phyloP scores from a whole-genome alignment of 495 filamentous ascomycete genomes.

The Penicilliopsis zonata region DNA sequence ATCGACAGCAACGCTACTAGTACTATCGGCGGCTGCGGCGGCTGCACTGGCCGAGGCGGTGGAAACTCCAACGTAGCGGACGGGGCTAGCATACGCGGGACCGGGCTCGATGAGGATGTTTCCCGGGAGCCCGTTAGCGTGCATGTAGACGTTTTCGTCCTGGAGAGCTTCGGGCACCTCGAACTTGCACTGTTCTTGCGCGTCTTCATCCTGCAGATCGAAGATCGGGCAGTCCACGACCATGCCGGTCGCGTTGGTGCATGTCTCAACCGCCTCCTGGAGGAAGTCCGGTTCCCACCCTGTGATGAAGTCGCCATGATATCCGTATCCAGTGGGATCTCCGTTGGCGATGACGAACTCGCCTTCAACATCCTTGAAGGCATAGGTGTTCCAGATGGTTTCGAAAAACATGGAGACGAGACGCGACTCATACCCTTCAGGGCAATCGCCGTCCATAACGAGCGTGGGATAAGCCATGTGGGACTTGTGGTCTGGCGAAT shows the following conservation, averaged over 20 bases:
- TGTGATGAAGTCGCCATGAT: conserved; percentile 77
- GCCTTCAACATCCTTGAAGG: conserved; percentile 53
- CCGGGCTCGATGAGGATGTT: conserved; percentile 38
- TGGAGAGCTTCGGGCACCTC: conserved; percentile 31
- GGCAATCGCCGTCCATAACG: conserved; percentile 69
- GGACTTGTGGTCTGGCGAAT: conserved; percentile 48
- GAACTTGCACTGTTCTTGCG: conserved; percentile 29
- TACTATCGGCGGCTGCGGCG: conserved; percentile 2
- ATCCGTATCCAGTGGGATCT: conserved; percentile 69
- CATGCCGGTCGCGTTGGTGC: conserved; percentile 39
- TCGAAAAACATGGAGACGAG: conserved; percentile 73
- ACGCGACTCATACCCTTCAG: conserved; percentile 54
- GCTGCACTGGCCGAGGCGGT: conserved; percentile 1
- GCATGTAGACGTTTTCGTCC: conserved; percentile 21
- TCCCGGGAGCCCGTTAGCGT: conserved; percentile 37
- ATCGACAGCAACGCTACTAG: no score
- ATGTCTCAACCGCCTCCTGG: conserved; percentile 30
- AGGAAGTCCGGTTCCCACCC: conserved; percentile 54
- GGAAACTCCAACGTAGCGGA: conserved; percentile 7
- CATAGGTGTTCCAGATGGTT: conserved; percentile 71
- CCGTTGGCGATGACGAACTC: conserved; percentile 74
- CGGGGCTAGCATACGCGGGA: conserved; percentile 33
- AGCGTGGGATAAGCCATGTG: conserved; percentile 70
- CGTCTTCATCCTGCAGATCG: conserved; percentile 32
- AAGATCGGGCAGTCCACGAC: conserved; percentile 50